Base-by-base conservation (phyloP, 495 filamentous ascomycete genomes). In the Podospora didyma region DNA sequence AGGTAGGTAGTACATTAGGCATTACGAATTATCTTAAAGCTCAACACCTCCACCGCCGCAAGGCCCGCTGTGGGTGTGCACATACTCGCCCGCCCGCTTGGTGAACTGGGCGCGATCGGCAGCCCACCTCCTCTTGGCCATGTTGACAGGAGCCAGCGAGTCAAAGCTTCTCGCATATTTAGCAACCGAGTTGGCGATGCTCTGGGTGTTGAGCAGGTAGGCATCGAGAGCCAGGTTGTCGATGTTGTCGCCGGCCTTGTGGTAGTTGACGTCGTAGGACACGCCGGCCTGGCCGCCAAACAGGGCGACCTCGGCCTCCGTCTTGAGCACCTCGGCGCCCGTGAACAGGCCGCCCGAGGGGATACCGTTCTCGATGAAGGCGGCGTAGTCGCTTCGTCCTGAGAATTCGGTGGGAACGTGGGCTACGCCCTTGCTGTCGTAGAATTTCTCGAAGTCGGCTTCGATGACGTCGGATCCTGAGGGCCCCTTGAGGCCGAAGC, bases 321-420 rank as follows among this genome's bases (percentile, higher is more conserved):
- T 89, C 75, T 87, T 90, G 63, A 81, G 46, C 7, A 69, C 79
- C 63, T 89, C 87, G 10, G 88, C 86, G 22, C 86, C 87, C 19
- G 86, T 87, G 68, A 86, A 86, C 21, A 88, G 65, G 5, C 87
- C 88, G 42, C 86, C 86, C 10, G 74, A 73, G 0, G 87, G 80
- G 45, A 89, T 82, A 39, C 83, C 83, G 16, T 69, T 75, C 24
- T 82, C 79, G 34, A 86, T 77, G 68, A 90, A 90, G 0, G 86
- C 79, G 16, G 75, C 79, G 64, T 90, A 89, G 69, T 90, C 87
- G 49, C 79, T 84, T 34, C 86, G 83, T 20, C 84, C 86, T 63
- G 76, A 70, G 58, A 89, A 89, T 47, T 64, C 77, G 20, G 83
- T 81, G 0, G 82, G 71, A 3, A 78, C 73, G 39, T 65, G 75